Percentiles rank a stretch among this genome's conserved stretches.
Evolutionary conservation across 2,329 filamentous ascomycete species (phyloP).

Genomic region (Fusarium piperis): DNA sequence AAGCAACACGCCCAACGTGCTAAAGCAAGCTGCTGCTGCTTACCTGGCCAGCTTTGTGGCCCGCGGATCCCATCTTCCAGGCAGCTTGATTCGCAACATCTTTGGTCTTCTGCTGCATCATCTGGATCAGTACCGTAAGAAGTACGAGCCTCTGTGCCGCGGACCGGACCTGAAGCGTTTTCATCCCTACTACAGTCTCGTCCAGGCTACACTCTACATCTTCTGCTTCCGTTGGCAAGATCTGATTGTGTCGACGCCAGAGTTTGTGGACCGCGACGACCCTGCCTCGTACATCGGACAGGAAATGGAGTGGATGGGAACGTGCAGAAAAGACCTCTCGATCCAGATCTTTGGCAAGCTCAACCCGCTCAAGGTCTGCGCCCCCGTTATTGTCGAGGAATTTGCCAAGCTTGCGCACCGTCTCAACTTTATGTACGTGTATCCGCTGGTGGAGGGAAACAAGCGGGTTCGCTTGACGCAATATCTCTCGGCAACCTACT

Average conservation of each 20-base stretch:
- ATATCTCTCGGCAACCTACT: slow-evolving; percentile 67
- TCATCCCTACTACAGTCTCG: slow-evolving; percentile 84
- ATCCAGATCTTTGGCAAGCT: slow-evolving; percentile 86
- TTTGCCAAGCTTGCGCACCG: slow-evolving; percentile 90
- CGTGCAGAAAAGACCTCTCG: slow-evolving; percentile 77
- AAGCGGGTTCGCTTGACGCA: slow-evolving; percentile 86
- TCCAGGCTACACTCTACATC: slow-evolving; percentile 92
- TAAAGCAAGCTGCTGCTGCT: slow-evolving; percentile 86
- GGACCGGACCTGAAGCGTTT: slow-evolving; percentile 89
- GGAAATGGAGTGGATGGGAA: slow-evolving; percentile 81
- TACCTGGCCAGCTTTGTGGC: slow-evolving; percentile 97
- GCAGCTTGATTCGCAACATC: slow-evolving; percentile 80
- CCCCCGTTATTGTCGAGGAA: slow-evolving; percentile 87
- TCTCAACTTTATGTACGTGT: slow-evolving; percentile 89
- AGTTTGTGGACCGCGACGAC: slow-evolving; percentile 71
- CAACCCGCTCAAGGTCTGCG: slow-evolving; percentile 95
- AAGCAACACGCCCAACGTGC: slow-evolving; percentile 73
- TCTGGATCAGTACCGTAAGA: slow-evolving; percentile 76
- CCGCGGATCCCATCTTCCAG: slow-evolving; percentile 82
- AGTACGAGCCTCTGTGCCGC: slow-evolving; percentile 78
- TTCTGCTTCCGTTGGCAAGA: slow-evolving; percentile 99
- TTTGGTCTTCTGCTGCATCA: slow-evolving; percentile 82
- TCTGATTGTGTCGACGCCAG: slow-evolving; percentile 71
- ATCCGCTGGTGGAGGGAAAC: slow-evolving; percentile 88
- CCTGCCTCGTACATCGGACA: slow-evolving; percentile 69